A percentile compares a stretch with the other conserved stretches of the same genome.
phyloP scores from a whole-genome alignment of 305 asterid genomes.

The Fraxinus greggii region DNA sequence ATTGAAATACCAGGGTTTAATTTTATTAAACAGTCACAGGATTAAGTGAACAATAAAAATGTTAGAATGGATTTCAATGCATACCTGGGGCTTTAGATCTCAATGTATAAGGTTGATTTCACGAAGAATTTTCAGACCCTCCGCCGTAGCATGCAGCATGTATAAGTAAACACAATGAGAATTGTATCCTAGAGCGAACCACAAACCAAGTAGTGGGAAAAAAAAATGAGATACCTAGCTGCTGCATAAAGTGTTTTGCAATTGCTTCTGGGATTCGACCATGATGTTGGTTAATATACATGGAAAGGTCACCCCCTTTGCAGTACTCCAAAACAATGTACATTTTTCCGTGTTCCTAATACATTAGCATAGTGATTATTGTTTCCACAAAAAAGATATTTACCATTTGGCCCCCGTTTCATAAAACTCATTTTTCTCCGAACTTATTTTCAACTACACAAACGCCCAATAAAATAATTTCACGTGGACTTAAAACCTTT shows the following conservation, averaged over 20 bases:
- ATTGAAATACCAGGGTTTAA: neutral
- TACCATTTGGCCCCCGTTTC: too few relatives aligned
- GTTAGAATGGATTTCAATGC: slow-evolving; percentile 17
- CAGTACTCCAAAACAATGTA: slow-evolving; percentile 78
- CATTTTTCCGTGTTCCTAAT: slow-evolving; percentile 78
- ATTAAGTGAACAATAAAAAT: neutral
- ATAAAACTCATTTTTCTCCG: too few relatives aligned
- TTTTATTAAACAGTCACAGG: neutral
- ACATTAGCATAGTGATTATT: slow-evolving; percentile 23
- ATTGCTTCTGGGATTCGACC: slow-evolving; percentile 74
- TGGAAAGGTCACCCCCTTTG: slow-evolving; percentile 86
- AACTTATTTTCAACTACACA: too few relatives aligned
- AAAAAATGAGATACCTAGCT: slow-evolving; percentile 50
- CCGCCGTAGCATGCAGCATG: slow-evolving; percentile 42
- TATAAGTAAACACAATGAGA: slow-evolving; percentile 1
- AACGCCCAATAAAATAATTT: too few relatives aligned
- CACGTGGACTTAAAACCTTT: too few relatives aligned
- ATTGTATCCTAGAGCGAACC: slow-evolving; percentile 13
- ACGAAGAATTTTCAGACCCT: slow-evolving; percentile 83
- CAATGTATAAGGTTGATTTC: slow-evolving; percentile 80
- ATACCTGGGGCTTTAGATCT: slow-evolving; percentile 90
- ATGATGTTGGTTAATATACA: slow-evolving; percentile 57
- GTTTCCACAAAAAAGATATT: neutral
- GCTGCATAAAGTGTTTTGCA: slow-evolving; percentile 82
- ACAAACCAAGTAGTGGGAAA: slow-evolving; percentile 7